phyloP scores from a whole-genome alignment of 2,329 filamentous ascomycete genomes.

The Arthrocladium fulminans region DNA sequence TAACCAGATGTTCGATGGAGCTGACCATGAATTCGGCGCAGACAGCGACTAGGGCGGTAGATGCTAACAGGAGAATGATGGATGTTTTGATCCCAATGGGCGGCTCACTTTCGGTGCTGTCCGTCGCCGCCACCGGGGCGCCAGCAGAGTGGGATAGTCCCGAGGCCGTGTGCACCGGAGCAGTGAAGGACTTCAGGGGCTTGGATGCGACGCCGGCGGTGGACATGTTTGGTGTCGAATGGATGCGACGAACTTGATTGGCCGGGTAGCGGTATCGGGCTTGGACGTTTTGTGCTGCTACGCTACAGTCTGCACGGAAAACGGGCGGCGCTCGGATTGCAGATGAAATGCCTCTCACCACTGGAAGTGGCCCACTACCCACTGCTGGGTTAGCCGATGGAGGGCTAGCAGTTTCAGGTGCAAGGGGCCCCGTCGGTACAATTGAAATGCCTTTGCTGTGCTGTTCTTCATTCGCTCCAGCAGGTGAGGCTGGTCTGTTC shows the following conservation, averaged over 20 bases:
- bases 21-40: slow-evolving; percentile 61
- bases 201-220: neutral
- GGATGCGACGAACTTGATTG: slow-evolving; percentile 3
- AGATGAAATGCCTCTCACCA: slow-evolving; percentile 5
- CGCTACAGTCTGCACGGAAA: neutral
- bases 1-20: slow-evolving; percentile 48
- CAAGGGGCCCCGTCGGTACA: neutral
- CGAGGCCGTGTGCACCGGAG: neutral
- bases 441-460: neutral
- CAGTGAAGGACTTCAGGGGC: neutral
- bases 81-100: slow-evolving; percentile 65
- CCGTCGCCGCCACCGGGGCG: slow-evolving; percentile 26
- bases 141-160: slow-evolving; percentile 15
- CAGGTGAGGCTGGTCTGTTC: neutral
- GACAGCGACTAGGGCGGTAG: slow-evolving; percentile 70
- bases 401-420: neutral
- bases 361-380: neutral
- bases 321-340: slow-evolving; percentile 7
- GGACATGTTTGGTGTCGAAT: slow-evolving; percentile 4
- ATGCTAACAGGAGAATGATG: slow-evolving; percentile 57
- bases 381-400: neutral
- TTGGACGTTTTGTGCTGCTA: neutral
- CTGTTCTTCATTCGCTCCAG: neutral
- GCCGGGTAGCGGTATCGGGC: neutral
- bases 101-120: slow-evolving; percentile 52